Conservation (phyloP, 768 basidiomycete genomes). For the Phaffia australis region DNA sequence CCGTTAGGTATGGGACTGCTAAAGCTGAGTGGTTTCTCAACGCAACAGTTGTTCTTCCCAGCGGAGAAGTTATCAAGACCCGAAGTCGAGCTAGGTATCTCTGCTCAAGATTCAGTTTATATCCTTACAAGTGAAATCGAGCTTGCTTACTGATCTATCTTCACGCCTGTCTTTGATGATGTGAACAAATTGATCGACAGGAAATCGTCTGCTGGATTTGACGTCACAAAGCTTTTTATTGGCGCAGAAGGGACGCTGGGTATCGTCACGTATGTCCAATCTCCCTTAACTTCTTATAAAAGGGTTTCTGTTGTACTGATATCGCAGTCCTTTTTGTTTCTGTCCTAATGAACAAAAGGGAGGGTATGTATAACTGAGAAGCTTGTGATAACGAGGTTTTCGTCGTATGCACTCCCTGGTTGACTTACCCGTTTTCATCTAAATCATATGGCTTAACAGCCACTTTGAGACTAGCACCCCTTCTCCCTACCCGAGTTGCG, state of each 20-base stretch:
- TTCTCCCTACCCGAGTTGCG: slow-evolving; percentile 71
- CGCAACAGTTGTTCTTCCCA: slow-evolving; percentile 74
- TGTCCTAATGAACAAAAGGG: not conserved
- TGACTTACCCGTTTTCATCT: not conserved
- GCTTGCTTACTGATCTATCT: not conserved
- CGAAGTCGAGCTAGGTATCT: slow-evolving; percentile 40
- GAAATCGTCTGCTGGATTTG: slow-evolving; percentile 80
- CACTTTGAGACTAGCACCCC: slow-evolving; percentile 68
- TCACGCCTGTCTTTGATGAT: not conserved
- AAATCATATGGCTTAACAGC: slow-evolving; percentile 41
- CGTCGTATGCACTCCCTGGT: not conserved
- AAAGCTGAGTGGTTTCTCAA: slow-evolving; percentile 81
- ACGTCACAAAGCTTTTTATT: slow-evolving; percentile 65
- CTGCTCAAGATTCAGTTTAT: not conserved
- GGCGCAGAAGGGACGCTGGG: slow-evolving; percentile 52
- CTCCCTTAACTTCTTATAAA: no score
- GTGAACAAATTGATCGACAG: slow-evolving; percentile 31
- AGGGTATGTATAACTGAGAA: no score
- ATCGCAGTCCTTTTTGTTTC: not conserved
- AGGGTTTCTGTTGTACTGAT: not conserved
- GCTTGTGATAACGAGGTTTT: no score
- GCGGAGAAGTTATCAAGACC: slow-evolving; percentile 83
- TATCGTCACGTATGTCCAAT: slow-evolving; percentile 19
- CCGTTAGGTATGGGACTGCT: slow-evolving; percentile 69
- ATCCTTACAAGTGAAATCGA: not conserved